A percentile compares a stretch with the other conserved stretches of the same genome.
These are phyloP conservation scores for Pelargonium fulgidum DNA, from an alignment of 441 rosid genomes.

Conservation along the genomic window DNA sequence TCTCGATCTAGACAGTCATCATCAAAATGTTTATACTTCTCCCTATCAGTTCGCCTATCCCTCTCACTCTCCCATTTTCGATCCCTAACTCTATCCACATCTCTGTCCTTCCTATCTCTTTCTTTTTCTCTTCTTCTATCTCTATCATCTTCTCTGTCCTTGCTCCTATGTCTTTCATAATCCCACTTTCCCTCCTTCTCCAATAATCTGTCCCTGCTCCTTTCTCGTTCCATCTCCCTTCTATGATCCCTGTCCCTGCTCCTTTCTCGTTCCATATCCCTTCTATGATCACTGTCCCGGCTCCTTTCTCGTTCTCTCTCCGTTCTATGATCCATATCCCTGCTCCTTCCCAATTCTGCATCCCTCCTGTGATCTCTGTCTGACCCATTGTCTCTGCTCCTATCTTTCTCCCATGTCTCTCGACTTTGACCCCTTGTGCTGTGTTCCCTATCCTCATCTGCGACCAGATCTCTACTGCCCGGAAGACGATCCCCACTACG, in stretches of 20 bases:
- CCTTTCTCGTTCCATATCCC: constrained; percentile 34
- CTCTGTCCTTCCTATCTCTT: constrained; percentile 24
- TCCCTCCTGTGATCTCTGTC: constrained; percentile 32
- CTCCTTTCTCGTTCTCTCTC: constrained; percentile 40
- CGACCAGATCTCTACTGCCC: constrained; percentile 33
- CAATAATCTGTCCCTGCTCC: constrained; percentile 18
- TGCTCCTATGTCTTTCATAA: constrained; percentile 25
- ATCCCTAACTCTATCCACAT: constrained; percentile 25
- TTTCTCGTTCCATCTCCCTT: neutral
- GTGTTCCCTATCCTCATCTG: constrained; percentile 36
- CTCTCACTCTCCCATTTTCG: constrained; percentile 34
- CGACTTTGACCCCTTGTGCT: constrained; percentile 27
- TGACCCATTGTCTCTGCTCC: constrained; percentile 36
- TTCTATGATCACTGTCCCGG: constrained; percentile 33
- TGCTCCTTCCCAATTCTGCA: constrained; percentile 23
- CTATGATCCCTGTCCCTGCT: constrained; percentile 28
- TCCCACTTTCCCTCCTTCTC: constrained; percentile 8
- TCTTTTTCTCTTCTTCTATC: constrained; percentile 24
- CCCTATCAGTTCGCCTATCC: constrained; percentile 33
- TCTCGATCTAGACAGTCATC: constrained; percentile 24
- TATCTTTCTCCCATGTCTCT: constrained; percentile 38
- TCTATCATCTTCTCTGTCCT: constrained; percentile 23
- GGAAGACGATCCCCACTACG: constrained; percentile 28
- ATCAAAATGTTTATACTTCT: constrained; percentile 29
- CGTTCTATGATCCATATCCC: constrained; percentile 26